These are phyloP conservation scores for Sinapis alba DNA, from an alignment of 441 rosid genomes.

Conservation along the genomic window DNA sequence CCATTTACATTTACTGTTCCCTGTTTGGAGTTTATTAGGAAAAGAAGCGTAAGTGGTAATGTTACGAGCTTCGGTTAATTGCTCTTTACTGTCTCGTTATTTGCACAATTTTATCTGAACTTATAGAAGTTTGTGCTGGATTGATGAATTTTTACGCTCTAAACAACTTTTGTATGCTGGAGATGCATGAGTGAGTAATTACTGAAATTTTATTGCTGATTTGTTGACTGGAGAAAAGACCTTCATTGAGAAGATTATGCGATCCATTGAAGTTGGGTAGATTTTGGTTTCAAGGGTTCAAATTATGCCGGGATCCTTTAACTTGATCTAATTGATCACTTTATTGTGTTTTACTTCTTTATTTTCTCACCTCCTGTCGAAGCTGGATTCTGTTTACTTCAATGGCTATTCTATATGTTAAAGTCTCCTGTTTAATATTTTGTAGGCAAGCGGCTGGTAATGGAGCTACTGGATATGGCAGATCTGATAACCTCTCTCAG, in stretches of 20 bases:
- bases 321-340: constrained; percentile 21
- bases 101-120: constrained; percentile 20
- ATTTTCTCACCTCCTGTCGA: constrained; percentile 11
- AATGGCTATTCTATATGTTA: background rate
- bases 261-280: constrained; percentile 15
- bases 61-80: constrained; percentile 12
- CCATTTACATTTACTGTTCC: background rate
- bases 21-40: constrained; percentile 15
- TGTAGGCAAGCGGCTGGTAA: constrained; percentile 67
- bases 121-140: constrained; percentile 19
- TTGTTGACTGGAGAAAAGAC: constrained; percentile 3
- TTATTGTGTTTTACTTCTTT: constrained; percentile 7
- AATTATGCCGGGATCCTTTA: constrained; percentile 9
- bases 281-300: constrained; percentile 22
- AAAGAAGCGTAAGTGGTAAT: constrained; percentile 1
- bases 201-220: too few species aligned
- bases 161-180: constrained; percentile 15
- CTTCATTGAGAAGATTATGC: background rate
- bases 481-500: constrained; percentile 66
- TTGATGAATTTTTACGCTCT: constrained; percentile 16
- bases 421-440: constrained; percentile 22
- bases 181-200: constrained; percentile 15
- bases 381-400: constrained; percentile 4
- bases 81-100: background rate
- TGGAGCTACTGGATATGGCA: constrained; percentile 72